Base-by-base conservation (phyloP, 148 eudicot species). In the Diospyros kaki region DNA sequence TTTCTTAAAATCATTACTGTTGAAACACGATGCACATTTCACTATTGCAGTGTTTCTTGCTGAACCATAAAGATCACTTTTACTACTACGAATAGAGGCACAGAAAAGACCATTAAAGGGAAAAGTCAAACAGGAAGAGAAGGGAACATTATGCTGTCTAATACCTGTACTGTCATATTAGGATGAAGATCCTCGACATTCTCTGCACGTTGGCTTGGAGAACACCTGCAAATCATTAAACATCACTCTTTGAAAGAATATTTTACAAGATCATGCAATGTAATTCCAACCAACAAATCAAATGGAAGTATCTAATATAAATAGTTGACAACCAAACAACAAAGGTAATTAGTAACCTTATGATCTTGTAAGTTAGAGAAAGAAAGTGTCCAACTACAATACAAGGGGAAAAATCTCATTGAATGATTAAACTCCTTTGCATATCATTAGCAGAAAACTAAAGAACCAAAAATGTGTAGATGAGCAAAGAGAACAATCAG, bases 101-200 rank as follows among this genome's bases (percentile, higher is more conserved):
- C 4, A 70, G 14, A 2, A 7, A 69, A 5, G 28, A 52, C 9
- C 17, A 45, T 0, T 12, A 13, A 13, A 56, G 52, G 44, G 38
- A 10, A 38, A 40, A 56, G 39, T 2, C 41, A 3, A 74, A 58
- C 10, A 3, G 44, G 45, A 58, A 11, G 40, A 48, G 8, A 48
- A 4, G 52, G 8, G 52, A 17, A 63, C 7, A 15, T 11, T n/a
- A 53, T 62, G 9, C 4, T 46, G 10, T 70, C 38, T 38, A 8
- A 11, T 81, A 89, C 93, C 91, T 92, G 81, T 69, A 95, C 90
- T 58, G 18, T 82, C 96, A 85, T 89, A 80, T 85, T 76, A 73
- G 90, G 86, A 76, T 85, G 87, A 85, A 94, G 90, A 75, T 90
- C 92, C 58, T 91, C 93, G 61, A 89, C 79, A 46, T 81, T 90